phyloP scores from a whole-genome alignment of 805 yeast species.

The Kazachstania kunashirensis region DNA sequence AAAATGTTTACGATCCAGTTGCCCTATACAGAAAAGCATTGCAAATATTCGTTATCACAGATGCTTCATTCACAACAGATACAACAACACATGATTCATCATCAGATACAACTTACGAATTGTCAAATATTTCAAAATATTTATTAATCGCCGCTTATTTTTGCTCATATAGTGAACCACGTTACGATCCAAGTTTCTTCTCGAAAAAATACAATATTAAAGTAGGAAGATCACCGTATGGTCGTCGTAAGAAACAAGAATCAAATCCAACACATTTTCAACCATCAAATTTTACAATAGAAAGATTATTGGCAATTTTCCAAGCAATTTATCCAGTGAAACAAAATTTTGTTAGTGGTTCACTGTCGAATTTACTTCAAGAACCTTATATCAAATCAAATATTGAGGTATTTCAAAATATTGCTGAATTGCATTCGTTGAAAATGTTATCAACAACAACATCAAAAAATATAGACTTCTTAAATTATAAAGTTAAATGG shows the following conservation, averaged over 20 bases:
- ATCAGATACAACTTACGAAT: slow-evolving; percentile 30
- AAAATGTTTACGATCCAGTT: slow-evolving; percentile 18
- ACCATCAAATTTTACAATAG: slow-evolving; percentile 69
- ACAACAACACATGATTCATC: slow-evolving; percentile 2
- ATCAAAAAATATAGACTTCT: slow-evolving; percentile 38
- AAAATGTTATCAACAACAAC: slow-evolving; percentile 37
- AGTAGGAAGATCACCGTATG: slow-evolving; percentile 35
- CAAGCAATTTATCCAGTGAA: slow-evolving; percentile 53
- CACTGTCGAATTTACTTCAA: slow-evolving; percentile 14
- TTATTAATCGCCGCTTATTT: slow-evolving; percentile 73
- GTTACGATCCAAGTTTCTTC: slow-evolving; percentile 59
- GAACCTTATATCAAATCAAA: slow-evolving; percentile 30
- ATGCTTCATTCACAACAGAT: slow-evolving; percentile 24
- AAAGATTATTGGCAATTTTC: slow-evolving; percentile 69
- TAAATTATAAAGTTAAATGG: slow-evolving; percentile 69
- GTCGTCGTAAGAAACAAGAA: slow-evolving; percentile 36
- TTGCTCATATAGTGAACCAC: slow-evolving; percentile 67
- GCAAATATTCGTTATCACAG: slow-evolving; percentile 25
- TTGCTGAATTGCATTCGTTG: slow-evolving; percentile 50
- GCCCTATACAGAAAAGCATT: slow-evolving; percentile 26
- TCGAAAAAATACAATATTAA: slow-evolving; percentile 42
- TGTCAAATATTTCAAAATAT: slow-evolving; percentile 56
- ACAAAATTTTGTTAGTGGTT: slow-evolving; percentile 16
- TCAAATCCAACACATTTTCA: slow-evolving; percentile 54
- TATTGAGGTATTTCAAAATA: slow-evolving; percentile 43